Evolutionary conservation across 352 stramenopile species (phyloP).

Genomic region (Phytophthora europaea): DNA sequence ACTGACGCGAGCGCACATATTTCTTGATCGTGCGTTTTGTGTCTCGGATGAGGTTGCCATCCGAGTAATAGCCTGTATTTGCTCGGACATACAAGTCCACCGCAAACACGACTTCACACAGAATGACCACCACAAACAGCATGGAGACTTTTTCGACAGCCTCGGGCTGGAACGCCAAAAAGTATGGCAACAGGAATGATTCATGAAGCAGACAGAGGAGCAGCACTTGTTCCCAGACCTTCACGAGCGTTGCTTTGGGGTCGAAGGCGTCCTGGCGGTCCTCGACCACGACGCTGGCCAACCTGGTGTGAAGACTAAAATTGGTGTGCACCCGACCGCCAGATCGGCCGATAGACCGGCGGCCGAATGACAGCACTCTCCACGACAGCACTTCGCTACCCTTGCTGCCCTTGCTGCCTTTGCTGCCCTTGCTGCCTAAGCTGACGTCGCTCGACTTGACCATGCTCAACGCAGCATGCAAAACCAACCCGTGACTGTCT

Average conservation of each 20-base stretch:
- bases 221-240: constrained; percentile 60
- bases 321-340: constrained; percentile 12
- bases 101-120: constrained; percentile 58
- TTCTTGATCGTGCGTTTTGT: constrained; percentile 37
- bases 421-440: background rate
- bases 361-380: constrained; percentile 13
- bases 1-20: constrained; percentile 58
- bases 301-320: constrained; percentile 25
- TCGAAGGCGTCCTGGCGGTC: constrained; percentile 55
- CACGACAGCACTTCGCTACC: constrained; percentile 1
- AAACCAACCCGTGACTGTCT: background rate
- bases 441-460: constrained; percentile 7
- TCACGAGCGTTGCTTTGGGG: constrained; percentile 47
- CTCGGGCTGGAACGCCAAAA: constrained; percentile 50
- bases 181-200: constrained; percentile 63
- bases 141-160: constrained; percentile 22
- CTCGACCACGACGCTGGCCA: constrained; percentile 19
- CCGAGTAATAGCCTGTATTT: constrained; percentile 63
- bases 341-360: constrained; percentile 18
- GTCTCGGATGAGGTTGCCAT: constrained; percentile 65
- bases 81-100: constrained; percentile 65
- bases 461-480: background rate
- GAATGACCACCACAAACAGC: constrained; percentile 36
- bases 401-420: constrained; percentile 5
- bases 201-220: constrained; percentile 58